Base-by-base conservation (phyloP, 2,329 filamentous ascomycete species). In the Neonectria coccinea region DNA sequence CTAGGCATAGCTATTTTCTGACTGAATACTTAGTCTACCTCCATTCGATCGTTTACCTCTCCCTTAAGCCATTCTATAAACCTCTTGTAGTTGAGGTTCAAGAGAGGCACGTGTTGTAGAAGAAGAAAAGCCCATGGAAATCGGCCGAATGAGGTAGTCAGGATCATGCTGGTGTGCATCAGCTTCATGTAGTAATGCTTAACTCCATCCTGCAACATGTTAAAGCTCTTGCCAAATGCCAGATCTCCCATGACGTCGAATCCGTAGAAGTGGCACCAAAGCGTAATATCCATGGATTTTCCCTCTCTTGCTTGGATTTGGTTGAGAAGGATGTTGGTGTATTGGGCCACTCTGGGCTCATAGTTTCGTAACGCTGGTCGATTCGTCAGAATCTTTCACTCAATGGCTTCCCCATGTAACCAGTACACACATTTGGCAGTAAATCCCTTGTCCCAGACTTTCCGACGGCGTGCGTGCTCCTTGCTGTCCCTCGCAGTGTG, bases 231-330 rank as follows among this genome's bases (percentile, higher is more conserved):
- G 0, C 67, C 68, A 14, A 70, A 70, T 0, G 68, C 59, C 0
- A 70, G 63, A 3, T 70, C 63, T 0, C 65, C 65, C 55, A 70
- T 67, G 6, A 70, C 65, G 2, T 70, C 68, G 2, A 70, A 70
- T 0, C 59, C 59, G 39, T 65, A 70, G 1, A 65, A 70, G 39
- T 67, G 62, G 1, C 62, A 53, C 68, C 68, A 70, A 2, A 20
- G 8, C 0, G 48, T n/a, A 0, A 62, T 16, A 1, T 70, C 51
- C 5, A 70, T 45, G 0, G 66, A 48, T 0, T 50, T 20, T 0
- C 54, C 62, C 0, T 48, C 57, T 2, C 20, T 36, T 1, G 47
- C 44, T 0, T 55, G 59, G 1, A 70, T 56, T 8, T 58, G 57
- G 0, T 55, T 20, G 0, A 56, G 56, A 1, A 70, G 59, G 0